Conservation (phyloP, 202 grass and related monocot species). For the Setaria viridis region DNA sequence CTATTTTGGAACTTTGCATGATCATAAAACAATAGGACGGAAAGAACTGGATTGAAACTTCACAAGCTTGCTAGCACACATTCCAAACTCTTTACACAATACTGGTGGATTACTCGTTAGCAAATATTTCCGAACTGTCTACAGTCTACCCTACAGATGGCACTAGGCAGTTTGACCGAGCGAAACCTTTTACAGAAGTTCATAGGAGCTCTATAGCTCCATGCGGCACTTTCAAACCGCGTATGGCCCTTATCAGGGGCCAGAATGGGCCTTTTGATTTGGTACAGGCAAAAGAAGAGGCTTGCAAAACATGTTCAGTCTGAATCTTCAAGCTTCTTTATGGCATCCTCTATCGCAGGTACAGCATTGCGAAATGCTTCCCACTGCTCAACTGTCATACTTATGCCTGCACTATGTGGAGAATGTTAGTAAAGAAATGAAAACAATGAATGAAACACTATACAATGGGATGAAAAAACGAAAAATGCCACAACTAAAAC, state of each 20-base stretch:
- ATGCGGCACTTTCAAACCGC: not conserved
- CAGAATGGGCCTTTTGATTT: not conserved
- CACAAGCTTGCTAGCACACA: not conserved
- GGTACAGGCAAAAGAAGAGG: constrained; percentile 18
- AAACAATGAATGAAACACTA: not conserved
- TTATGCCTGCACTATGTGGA: constrained; percentile 62
- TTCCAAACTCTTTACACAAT: not conserved
- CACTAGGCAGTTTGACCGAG: constrained; percentile 12
- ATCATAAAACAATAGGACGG: not conserved
- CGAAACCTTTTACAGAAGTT: constrained; percentile 12
- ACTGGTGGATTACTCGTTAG: constrained; percentile 8
- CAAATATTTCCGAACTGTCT: constrained; percentile 13
- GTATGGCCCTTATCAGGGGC: not conserved
- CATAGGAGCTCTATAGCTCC: constrained; percentile 35
- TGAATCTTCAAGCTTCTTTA: constrained; percentile 70
- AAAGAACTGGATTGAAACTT: not conserved
- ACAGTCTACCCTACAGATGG: constrained; percentile 27
- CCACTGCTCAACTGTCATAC: constrained; percentile 90
- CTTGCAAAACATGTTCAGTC: constrained; percentile 42
- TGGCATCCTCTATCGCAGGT: constrained; percentile 79
- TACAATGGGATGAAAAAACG: not conserved
- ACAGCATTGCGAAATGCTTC: constrained; percentile 68
- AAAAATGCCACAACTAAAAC: not conserved
- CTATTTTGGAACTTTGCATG: not conserved
- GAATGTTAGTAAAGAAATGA: constrained; percentile 14